Percentiles rank a stretch among this genome's conserved stretches.
phyloP scores from a whole-genome alignment of 495 filamentous ascomycete species.

The Hypoxylon lienhwacheense region DNA sequence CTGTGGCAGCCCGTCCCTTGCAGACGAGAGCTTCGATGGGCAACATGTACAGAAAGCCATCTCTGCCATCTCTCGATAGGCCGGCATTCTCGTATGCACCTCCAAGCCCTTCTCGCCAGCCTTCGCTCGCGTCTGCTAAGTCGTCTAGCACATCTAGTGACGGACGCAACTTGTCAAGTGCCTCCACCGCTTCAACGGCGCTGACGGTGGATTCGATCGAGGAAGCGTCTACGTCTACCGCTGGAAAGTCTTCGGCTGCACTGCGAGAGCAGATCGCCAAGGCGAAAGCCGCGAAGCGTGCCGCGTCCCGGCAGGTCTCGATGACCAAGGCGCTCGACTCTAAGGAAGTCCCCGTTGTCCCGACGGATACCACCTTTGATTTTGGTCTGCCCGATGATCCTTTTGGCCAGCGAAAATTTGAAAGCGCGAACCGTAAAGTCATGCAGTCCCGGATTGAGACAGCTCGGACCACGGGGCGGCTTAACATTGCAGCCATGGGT shows the following conservation, averaged over 20 bases:
- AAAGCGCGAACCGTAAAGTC: conserved; percentile 61
- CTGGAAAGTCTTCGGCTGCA: conserved; percentile 72
- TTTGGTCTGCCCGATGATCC: conserved; percentile 62
- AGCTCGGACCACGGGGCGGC: conserved; percentile 75
- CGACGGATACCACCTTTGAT: conserved; percentile 56
- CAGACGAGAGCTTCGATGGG: conserved; percentile 59
- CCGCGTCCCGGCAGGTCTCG: conserved; percentile 50
- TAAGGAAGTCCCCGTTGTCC: conserved; percentile 49
- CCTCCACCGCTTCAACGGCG: conserved; percentile 46
- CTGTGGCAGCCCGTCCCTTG: conserved; percentile 49
- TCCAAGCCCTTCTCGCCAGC: conserved; percentile 39
- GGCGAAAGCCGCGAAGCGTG: conserved; percentile 81
- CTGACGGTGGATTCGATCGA: conserved; percentile 44
- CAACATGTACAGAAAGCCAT: conserved; percentile 58
- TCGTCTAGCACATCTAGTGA: conserved; percentile 54
- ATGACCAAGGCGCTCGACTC: conserved; percentile 34
- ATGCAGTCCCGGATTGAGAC: conserved; percentile 73
- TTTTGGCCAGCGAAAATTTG: conserved; percentile 66
- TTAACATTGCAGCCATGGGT: conserved; percentile 88
- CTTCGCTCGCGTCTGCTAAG: conserved; percentile 46
- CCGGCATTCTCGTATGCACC: conserved; percentile 36
- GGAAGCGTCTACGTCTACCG: conserved; percentile 31
- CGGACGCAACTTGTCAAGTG: conserved; percentile 45
- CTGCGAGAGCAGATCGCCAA: conserved; percentile 90
- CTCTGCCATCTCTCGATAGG: conserved; percentile 46